phyloP scores from a whole-genome alignment of 768 basidiomycete genomes.

The Phanerodontia chrysosporium region DNA sequence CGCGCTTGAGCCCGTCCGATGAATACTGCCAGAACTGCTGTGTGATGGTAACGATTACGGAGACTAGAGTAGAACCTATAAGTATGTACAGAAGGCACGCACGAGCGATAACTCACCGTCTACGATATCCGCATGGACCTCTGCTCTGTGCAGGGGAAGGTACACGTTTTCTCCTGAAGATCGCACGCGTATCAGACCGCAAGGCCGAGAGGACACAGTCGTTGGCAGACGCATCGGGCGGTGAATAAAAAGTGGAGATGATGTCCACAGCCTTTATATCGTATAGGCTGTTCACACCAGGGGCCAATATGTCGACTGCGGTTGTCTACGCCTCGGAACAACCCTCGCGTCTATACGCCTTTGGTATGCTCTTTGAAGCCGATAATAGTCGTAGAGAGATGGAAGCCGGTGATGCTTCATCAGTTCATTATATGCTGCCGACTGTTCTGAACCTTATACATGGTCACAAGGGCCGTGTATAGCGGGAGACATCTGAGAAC shows the following conservation, averaged over 20 bases:
- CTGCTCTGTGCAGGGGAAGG: not conserved
- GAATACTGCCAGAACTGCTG: slow-evolving; percentile 4
- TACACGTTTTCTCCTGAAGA: not conserved
- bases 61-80: not conserved
- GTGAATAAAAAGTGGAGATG: too few species aligned
- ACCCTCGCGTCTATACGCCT: too few species aligned
- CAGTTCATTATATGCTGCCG: not conserved
- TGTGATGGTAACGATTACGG: slow-evolving; percentile 4
- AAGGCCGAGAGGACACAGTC: not conserved
- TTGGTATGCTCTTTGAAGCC: not conserved
- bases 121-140: slow-evolving; percentile 5
- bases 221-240: too few species aligned
- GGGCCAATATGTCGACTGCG: too few species aligned
- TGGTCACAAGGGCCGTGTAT: too few species aligned
- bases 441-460: not conserved
- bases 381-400: too few species aligned
- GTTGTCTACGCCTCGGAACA: too few species aligned
- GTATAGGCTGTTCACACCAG: too few species aligned
- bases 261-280: not conserved
- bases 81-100: too few species aligned
- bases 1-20: slow-evolving; percentile 29
- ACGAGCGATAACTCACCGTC: not conserved
- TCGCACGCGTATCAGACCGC: too few species aligned
- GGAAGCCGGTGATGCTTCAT: not conserved
- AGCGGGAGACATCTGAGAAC: too few species aligned